Evolutionary conservation across 176 grass and related monocot species (phyloP), one percentile per base, ranked within the genome.

Genomic region (Triticum monococcum): DNA sequence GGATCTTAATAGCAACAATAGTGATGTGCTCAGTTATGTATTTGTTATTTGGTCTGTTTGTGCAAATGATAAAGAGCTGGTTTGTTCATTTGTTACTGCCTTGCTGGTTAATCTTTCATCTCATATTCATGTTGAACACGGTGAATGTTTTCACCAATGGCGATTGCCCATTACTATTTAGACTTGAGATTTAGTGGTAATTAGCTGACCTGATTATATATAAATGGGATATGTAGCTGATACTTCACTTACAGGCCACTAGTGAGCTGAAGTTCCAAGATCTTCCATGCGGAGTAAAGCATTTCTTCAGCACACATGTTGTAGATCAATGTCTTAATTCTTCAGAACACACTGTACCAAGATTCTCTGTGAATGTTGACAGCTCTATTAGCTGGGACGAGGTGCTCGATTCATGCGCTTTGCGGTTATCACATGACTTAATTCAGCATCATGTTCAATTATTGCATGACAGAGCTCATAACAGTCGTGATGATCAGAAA

Each of bases 331-430:
- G 59, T 54, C 26, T 90, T 94, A 70, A 72, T 72, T 87, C 86
- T 79, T 90, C 84, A 37, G 90, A 92, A 72, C 86, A 94, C 65
- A 88, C 90, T 60, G 81, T 91, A 72, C 96, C 93, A 40, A 89
- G 96, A 83, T 94, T 96, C 83, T 91, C 86, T 57, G 81, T 95
- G 80, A 86, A 92, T 77, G 64, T 98, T 84, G 92, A 98, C 88
- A 88, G 87, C 76, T 86, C 71, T 52, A 92, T 88, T 86, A 92
- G 61, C 83, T 86, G 81, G 89, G 83, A 92, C 81, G 69, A 89
- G 78, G 80, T 98, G 84, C 83, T 98, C n/a, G 77, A 86, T 82
- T 89, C 88, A 89, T 98, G 88, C 79, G 79, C 90, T 37, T 85
- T 86, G 67, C 86, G 25, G 77, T 82, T 96, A 84, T 93, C 93